These are phyloP conservation scores for Colletotrichum zoysiae DNA, from an alignment of 2,329 filamentous ascomycete species.

Conservation along the genomic window DNA sequence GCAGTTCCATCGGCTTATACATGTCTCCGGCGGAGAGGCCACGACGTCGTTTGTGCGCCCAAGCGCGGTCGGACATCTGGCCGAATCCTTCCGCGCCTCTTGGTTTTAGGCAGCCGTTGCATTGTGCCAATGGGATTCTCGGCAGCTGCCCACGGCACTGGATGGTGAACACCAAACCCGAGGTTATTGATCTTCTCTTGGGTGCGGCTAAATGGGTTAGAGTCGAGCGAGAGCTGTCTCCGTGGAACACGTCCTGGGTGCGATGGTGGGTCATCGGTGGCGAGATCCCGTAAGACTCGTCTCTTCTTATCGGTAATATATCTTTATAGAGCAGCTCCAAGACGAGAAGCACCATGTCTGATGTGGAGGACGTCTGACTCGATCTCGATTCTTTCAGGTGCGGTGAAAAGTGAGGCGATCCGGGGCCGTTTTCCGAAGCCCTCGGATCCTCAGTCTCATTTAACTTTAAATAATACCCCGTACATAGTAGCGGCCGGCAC, in stretches of 20 bases:
- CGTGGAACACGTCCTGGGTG: not conserved
- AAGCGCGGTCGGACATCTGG: not conserved
- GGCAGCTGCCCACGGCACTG: not conserved
- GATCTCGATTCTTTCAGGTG: not conserved
- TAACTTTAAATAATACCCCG: slow-evolving; percentile 1
- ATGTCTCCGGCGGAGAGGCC: not conserved
- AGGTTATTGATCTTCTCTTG: not conserved
- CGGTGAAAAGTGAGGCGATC: too few relatives aligned
- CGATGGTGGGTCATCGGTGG: not conserved
- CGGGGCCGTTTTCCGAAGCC: too few relatives aligned
- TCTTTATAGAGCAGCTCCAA: not conserved
- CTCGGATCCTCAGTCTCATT: not conserved
- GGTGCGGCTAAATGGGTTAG: not conserved
- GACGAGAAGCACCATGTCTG: not conserved
- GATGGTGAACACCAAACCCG: not conserved
- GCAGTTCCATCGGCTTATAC: not conserved
- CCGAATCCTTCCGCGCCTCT: not conserved
- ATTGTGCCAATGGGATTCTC: not conserved
- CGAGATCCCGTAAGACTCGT: not conserved
- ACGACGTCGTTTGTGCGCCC: not conserved
- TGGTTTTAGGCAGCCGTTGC: not conserved
- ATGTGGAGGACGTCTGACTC: not conserved
- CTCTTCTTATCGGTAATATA: not conserved
- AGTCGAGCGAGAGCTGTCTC: not conserved
- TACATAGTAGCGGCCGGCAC: not conserved